Evolutionary conservation across 805 yeast genomes (phyloP), one percentile per base, ranked within the genome.

Genomic region (Candida caryicola): DNA sequence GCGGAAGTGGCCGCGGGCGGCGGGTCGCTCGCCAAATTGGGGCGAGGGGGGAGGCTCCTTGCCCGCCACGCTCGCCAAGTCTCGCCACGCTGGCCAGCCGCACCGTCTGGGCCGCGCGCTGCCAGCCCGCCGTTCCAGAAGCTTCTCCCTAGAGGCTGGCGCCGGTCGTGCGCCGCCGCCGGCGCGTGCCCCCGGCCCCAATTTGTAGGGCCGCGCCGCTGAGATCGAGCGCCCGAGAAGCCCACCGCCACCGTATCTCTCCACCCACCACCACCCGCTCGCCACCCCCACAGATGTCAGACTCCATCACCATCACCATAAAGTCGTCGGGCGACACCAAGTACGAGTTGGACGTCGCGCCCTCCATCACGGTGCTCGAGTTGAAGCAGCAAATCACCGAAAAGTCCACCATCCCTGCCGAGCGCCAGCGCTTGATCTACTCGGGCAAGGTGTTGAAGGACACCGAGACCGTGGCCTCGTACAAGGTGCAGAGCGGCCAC

Each of bases 381-480:
- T 72, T 91, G 48, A 91, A 91, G 62, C 73, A 72, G 26, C 69
- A 69, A 47, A 71, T 91, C 36, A 81, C 81, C 17, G 66, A 69
- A 15, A 74, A 71, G 42, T 64, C 89, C 4, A 82, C 77, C 16
- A 71, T 89, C 31, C 82, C 95, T 4, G 79, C 77, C 1, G 83
- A 74, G n/a, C 77, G 83, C 44, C 98, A 90, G 64, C 75, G 98
- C 42, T 73, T 91, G 57, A 90, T 91, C 55, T 91, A 85, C 66
- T 85, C 96, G 2, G 99, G 99, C 29, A 83, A 91, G 50, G 95
- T 93, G 23, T 74, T 91, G 55, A 90, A 90, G 61, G 96, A 91
- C 55, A 71, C 69, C 26, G 93, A 90, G 49, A 75, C 85, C 5
- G 62, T 91, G 7, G 81, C 73, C 13, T 67, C 78, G 3, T 91